Evolutionary conservation across 164 flowering plant species (phyloP), one percentile per base, ranked within the genome.

Genomic region (Dillenia turbinata): DNA sequence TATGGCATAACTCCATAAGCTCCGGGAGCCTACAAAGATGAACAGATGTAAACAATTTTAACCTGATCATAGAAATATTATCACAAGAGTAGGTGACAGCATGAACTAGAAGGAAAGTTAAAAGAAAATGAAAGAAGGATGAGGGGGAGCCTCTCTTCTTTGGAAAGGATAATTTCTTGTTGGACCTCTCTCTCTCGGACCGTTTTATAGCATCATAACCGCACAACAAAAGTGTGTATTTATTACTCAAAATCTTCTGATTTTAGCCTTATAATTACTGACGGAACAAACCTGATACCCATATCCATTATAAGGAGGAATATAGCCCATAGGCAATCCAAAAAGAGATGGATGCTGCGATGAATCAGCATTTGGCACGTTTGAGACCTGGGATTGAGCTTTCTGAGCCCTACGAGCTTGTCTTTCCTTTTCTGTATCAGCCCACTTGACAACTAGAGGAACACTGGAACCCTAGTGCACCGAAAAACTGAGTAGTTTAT

Each of bases 391-490:
- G 4, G 87, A 75, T 44, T 87, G 90, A 68, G 88, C 90, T 79
- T 94, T 94, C 73, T 85, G 98, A 71, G 88, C 96, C 77, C 81
- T 84, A 9, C 99, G 84, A 60, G 97, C 91, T 72, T 85, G 94
- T 62, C 98, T 83, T 80, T 95, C 99, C 71, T 88, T 95, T 72
- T 95, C 99, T 10, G 97, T 95, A 73, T 95, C 99, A 16, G 99
- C 99, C 99, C 99, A 92, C 76, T 92, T 95, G 78, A 95, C 97
- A 65, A 95, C 96, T 68, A 95, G 78, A 71, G 99, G 99, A 61
- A 90, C 87, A 73, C 79, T 81, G 69, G 98, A 90, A 65, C 96
- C 98, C 99, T 95, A 67, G 49, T 45, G 67, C 48, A 71, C 10
- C 44, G 57, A 57, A 61, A 50, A 15, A 54, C 24, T 19, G 8